A percentile compares a stretch with the other conserved stretches of the same genome.
These are phyloP conservation scores for Angomonas deanei DNA, from an alignment of 208 protist genomes.

Conservation along the genomic window DNA sequence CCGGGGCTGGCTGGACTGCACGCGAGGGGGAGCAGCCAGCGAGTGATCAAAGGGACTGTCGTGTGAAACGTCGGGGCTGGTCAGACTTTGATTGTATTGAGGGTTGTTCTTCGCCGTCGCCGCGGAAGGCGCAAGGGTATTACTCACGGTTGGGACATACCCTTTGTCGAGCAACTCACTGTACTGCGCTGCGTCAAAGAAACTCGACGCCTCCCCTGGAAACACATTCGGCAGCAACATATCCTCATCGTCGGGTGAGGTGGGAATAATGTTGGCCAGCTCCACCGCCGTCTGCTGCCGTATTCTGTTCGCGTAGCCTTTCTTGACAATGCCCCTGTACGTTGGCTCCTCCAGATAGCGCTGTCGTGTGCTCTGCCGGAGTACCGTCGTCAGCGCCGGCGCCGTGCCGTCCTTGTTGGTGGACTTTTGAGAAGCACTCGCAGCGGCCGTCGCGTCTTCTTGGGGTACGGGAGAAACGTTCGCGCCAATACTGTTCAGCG, in stretches of 20 bases:
- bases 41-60: too few species aligned
- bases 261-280: neutral
- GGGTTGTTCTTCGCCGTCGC: neutral
- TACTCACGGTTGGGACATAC: neutral
- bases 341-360: neutral
- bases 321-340: conserved; percentile 19
- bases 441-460: neutral
- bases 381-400: conserved; percentile 3
- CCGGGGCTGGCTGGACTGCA: neutral
- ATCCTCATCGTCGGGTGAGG: neutral
- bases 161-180: neutral
- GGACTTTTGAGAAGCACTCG: too few species aligned
- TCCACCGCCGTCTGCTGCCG: conserved; percentile 9
- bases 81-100: neutral
- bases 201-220: neutral
- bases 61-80: too few species aligned
- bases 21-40: neutral
- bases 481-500: neutral
- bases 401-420: neutral
- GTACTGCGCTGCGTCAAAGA: neutral
- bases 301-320: conserved; percentile 7
- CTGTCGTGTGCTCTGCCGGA: conserved; percentile 10
- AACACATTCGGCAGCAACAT: neutral
- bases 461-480: neutral
- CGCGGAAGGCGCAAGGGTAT: neutral